Percentiles rank a stretch among this genome's conserved stretches.
Conservation (phyloP, 2,329 filamentous ascomycete genomes). For the Neoscytalidium dimidiatum region DNA sequence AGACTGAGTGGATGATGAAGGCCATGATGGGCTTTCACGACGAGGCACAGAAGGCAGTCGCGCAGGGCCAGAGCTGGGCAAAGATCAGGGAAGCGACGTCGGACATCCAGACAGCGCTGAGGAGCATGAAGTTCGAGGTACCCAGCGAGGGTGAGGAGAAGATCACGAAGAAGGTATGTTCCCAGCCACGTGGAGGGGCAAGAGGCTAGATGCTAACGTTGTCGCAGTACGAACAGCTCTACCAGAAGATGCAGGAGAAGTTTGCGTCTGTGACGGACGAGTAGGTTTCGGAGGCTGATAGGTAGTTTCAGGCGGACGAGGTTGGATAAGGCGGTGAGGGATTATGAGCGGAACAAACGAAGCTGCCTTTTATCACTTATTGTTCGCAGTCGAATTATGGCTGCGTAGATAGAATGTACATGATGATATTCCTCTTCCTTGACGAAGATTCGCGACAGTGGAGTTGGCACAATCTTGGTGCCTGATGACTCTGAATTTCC, state of each 20-base stretch:
- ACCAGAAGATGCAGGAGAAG: constrained; percentile 93
- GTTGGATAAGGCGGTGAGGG: constrained; percentile 5
- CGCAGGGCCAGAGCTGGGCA: constrained; percentile 86
- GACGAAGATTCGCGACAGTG: too few species aligned
- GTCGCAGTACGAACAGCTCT: constrained; percentile 81
- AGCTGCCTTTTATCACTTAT: background rate
- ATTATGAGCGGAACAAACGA: background rate
- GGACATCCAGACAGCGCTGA: constrained; percentile 81
- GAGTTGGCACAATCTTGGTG: background rate
- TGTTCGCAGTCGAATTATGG: background rate
- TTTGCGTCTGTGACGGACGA: constrained; percentile 96
- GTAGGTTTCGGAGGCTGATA: constrained; percentile 52
- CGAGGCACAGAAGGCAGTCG: constrained; percentile 92
- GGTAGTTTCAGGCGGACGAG: constrained; percentile 3
- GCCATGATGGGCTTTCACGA: constrained; percentile 98
- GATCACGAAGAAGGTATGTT: constrained; percentile 75
- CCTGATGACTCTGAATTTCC: background rate
- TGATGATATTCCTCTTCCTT: background rate
- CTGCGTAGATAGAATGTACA: constrained; percentile 17
- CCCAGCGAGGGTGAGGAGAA: constrained; percentile 80
- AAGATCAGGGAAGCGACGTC: constrained; percentile 90
- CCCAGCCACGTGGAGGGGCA: constrained; percentile 27
- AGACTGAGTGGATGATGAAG: constrained; percentile 99
- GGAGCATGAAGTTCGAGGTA: constrained; percentile 96
- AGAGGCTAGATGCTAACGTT: constrained; percentile 40